Evolutionary conservation across 441 rosid species (phyloP), one percentile per base, ranked within the genome.

Genomic region (Cnidoscolus chayamansa): DNA sequence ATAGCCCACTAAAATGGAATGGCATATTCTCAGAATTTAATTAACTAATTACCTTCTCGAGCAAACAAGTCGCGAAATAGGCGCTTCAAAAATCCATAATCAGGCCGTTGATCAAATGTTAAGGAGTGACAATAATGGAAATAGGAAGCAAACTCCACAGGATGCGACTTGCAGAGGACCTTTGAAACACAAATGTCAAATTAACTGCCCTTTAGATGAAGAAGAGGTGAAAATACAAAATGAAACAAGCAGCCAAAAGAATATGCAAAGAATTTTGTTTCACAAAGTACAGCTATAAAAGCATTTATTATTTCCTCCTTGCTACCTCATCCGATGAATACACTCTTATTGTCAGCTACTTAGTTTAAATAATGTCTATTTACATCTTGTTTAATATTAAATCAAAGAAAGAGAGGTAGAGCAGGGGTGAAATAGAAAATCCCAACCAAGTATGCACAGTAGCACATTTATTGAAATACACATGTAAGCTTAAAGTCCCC

Each of bases 111-210:
- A 62, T 92, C 97, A 76, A 92, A 92, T 75, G 87, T 86, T 74
- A 90, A 80, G 3, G 97, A 87, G 76, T 86, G 94, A 78, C 97
- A 92, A 73, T 92, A 92, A 81, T 85, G 94, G 74, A 90, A 84
- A 82, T 88, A 92, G 6, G 97, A 90, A 8, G 89, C 96, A 75
- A 92, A 90, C 82, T 93, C 97, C 85, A 88, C 94, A 3, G 98
- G 94, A 73, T 91, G 90, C 65, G 82, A 82, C 77, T 89, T 93
- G 91, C 97, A 93, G 1, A 93, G 81, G 67, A 87, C 96, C 98
- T 91, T 63, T 30, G 50, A 72, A n/a, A 56, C 62, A 62, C 30
- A 50, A 47, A 74, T 50, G n/a, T 19, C 7, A 31, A 47, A 25
- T 7, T 19, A 59, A 8, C 25, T 35, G 40, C 40, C 40, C 3